These are phyloP conservation scores for Secale cereale DNA, from an alignment of 176 grass and related monocot species.

Conservation along the genomic window DNA sequence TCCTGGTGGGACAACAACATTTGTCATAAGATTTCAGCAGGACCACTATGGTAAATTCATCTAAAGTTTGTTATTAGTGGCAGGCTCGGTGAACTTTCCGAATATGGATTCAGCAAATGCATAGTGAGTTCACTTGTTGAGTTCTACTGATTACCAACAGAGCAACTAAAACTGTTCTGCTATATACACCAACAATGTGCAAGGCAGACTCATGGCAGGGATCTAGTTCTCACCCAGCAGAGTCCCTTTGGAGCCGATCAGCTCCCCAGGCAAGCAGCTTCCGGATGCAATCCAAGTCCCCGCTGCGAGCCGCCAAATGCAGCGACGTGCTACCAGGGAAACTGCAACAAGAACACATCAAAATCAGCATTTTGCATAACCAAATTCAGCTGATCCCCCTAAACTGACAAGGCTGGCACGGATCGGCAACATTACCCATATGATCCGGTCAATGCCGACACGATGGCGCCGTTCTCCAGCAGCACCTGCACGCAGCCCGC, in stretches of 20 bases:
- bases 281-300: conserved; percentile 79
- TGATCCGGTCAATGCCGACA: conserved; percentile 67
- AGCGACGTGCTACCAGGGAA: conserved; percentile 73
- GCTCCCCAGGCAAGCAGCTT: conserved; percentile 91
- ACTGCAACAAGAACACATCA: conserved; percentile 20
- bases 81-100: neutral
- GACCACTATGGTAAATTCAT: neutral
- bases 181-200: neutral
- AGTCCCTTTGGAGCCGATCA: conserved; percentile 88
- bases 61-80: neutral
- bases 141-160: neutral
- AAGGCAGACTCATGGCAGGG: neutral
- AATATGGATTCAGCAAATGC: neutral
- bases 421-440: conserved; percentile 53
- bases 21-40: neutral
- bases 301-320: conserved; percentile 73
- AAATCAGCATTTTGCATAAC: neutral
- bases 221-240: conserved; percentile 53
- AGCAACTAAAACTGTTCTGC: neutral
- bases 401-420: neutral
- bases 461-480: conserved; percentile 75
- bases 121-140: neutral
- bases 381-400: neutral
- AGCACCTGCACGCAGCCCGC: conserved; percentile 58
- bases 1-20: conserved; percentile 35